Conservation (phyloP, 139 green algal species). For the Volvox africanus region DNA sequence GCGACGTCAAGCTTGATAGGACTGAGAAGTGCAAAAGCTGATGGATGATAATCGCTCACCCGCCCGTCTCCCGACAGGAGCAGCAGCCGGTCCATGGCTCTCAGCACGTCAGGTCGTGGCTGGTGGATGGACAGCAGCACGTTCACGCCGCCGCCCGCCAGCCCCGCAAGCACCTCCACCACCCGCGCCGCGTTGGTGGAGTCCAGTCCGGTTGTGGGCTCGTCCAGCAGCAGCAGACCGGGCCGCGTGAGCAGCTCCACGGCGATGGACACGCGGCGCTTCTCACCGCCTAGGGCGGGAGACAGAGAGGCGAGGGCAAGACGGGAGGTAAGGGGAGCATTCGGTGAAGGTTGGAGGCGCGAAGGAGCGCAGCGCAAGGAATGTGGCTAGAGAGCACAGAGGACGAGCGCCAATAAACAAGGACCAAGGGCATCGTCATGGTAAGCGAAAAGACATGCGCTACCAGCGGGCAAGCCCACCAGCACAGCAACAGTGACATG, state of each 20-base stretch:
- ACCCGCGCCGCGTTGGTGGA: slow-evolving; percentile 76
- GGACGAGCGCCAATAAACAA: no score
- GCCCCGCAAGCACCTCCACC: slow-evolving; percentile 73
- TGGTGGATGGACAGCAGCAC: slow-evolving; percentile 80
- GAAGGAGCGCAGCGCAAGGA: neutral
- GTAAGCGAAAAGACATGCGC: no score
- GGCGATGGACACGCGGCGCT: slow-evolving; percentile 75
- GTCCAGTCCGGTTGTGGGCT: slow-evolving; percentile 84
- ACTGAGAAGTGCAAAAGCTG: no score
- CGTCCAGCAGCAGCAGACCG: slow-evolving; percentile 84
- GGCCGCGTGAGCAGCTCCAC: slow-evolving; percentile 79
- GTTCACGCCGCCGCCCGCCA: slow-evolving; percentile 66
- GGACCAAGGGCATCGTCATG: no score
- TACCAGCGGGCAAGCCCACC: no score
- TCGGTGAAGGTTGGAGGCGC: neutral
- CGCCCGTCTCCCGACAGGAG: slow-evolving; percentile 68
- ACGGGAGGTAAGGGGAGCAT: neutral
- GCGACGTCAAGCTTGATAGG: no score
- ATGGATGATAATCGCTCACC: no score
- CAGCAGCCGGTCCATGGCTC: slow-evolving; percentile 71
- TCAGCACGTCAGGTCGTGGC: slow-evolving; percentile 76
- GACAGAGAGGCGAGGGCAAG: neutral
- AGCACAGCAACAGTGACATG: no score
- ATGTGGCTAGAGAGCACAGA: no score
- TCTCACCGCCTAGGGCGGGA: slow-evolving; percentile 69